These are phyloP conservation scores for Neonectria neomacrospora DNA, from an alignment of 2,329 filamentous ascomycete species.

Conservation along the genomic window DNA sequence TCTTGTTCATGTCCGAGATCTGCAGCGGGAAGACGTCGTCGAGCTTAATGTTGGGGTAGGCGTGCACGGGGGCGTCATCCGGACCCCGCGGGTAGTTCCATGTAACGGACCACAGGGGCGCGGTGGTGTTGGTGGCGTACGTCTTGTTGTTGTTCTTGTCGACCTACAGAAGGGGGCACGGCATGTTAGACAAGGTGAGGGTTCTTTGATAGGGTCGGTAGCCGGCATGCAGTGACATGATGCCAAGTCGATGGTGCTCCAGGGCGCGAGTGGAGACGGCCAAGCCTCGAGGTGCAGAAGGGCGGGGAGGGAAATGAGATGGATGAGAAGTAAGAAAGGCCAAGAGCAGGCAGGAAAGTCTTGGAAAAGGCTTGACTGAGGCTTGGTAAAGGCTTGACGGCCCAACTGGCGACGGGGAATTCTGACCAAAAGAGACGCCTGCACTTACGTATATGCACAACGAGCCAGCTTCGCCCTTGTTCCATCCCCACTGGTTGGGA, in stretches of 20 bases:
- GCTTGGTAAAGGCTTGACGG: not conserved
- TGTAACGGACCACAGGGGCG: slow-evolving; percentile 62
- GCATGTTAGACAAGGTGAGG: slow-evolving; percentile 11
- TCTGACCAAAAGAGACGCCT: not conserved
- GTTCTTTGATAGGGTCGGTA: not conserved
- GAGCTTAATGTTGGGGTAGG: slow-evolving; percentile 64
- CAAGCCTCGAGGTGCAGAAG: not conserved
- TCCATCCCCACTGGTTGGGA: slow-evolving; percentile 66
- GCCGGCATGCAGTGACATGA: slow-evolving; percentile 15
- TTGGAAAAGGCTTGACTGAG: not conserved
- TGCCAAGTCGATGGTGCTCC: slow-evolving; percentile 1
- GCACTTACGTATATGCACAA: slow-evolving; percentile 65
- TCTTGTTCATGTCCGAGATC: slow-evolving; percentile 51
- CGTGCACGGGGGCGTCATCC: slow-evolving; percentile 60
- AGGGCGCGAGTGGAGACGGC: slow-evolving; percentile 5
- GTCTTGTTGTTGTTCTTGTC: slow-evolving; percentile 62
- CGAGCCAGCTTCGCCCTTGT: slow-evolving; percentile 50
- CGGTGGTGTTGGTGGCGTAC: slow-evolving; percentile 58
- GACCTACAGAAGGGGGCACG: slow-evolving; percentile 50
- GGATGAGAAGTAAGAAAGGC: not conserved
- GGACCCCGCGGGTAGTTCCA: slow-evolving; percentile 61
- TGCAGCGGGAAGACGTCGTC: slow-evolving; percentile 57
- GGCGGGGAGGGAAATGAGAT: not conserved
- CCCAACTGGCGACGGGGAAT: not conserved
- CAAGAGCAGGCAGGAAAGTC: not conserved